A percentile compares a stretch with the other conserved stretches of the same genome.
Evolutionary conservation across 371 early-diverging fungal genomes (phyloP).

Genomic region (Saksenaea oblongispora): DNA sequence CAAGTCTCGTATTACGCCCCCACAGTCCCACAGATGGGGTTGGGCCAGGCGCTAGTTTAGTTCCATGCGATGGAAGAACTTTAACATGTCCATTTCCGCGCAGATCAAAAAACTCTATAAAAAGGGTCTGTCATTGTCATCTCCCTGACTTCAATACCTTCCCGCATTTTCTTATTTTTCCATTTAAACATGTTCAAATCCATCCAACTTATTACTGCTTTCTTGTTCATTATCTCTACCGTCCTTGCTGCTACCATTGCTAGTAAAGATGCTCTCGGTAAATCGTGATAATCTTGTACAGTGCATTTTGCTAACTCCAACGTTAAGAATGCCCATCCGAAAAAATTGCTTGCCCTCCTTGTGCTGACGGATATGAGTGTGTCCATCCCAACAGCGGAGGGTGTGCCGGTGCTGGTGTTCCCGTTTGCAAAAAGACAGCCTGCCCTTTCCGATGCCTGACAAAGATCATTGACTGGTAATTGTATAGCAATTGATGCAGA

Average conservation of each 20-base stretch:
- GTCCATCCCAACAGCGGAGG: constrained; percentile 32
- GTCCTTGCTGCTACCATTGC: neutral
- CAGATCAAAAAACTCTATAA: no score
- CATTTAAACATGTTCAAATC: neutral
- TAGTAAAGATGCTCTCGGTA: neutral
- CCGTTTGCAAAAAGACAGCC: constrained; percentile 11
- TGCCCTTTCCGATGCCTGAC: constrained; percentile 1
- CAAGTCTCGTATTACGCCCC: no score
- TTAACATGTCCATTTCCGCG: no score
- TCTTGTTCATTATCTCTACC: neutral
- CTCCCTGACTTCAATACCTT: neutral
- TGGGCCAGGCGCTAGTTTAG: no score
- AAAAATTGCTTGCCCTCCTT: constrained; percentile 23
- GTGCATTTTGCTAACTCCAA: neutral
- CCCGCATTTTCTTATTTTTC: neutral
- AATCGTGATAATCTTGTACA: neutral
- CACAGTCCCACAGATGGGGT: no score
- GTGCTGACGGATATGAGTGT: constrained; percentile 21
- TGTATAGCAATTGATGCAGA: neutral
- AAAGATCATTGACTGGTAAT: constrained; percentile 17
- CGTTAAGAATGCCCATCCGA: neutral
- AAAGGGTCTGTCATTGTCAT: no score
- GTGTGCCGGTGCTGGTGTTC: constrained; percentile 23
- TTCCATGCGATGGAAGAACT: no score
- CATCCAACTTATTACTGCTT: neutral